These are phyloP conservation scores for Amborella trichopoda DNA, from an alignment of 164 flowering plant species.

Conservation along the genomic window DNA sequence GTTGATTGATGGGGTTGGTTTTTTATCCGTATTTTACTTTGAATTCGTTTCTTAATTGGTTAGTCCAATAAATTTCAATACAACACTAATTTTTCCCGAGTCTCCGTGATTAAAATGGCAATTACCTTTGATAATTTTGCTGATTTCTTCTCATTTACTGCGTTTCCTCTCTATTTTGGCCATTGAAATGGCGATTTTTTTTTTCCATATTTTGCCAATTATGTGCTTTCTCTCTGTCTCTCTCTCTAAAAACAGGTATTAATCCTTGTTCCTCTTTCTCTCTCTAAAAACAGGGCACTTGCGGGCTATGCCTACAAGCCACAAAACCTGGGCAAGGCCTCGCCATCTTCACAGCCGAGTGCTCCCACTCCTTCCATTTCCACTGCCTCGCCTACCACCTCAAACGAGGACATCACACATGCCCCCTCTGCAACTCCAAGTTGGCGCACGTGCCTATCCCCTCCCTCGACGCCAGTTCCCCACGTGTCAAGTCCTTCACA, in stretches of 20 bases:
- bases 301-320: neutral
- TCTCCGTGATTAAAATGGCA: too few species aligned
- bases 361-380: conserved; percentile 1
- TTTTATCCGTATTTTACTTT: too few species aligned
- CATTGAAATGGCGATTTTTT: neutral
- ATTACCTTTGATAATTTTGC: too few species aligned
- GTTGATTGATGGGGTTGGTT: too few species aligned
- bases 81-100: too few species aligned
- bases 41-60: too few species aligned
- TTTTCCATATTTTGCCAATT: too few species aligned
- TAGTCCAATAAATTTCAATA: too few species aligned
- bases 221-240: too few species aligned
- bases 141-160: neutral
- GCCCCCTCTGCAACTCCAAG: neutral
- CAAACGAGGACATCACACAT: neutral
- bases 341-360: conserved; percentile 3
- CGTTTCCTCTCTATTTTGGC: neutral
- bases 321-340: neutral
- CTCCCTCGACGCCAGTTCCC: neutral
- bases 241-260: too few species aligned
- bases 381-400: conserved; percentile 1
- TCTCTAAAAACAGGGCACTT: neutral
- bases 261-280: too few species aligned
- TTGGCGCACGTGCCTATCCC: neutral
- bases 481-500: too few species aligned